Conservation (phyloP, 2,329 filamentous ascomycete genomes). For the Ophiosphaerella herpotricha region DNA sequence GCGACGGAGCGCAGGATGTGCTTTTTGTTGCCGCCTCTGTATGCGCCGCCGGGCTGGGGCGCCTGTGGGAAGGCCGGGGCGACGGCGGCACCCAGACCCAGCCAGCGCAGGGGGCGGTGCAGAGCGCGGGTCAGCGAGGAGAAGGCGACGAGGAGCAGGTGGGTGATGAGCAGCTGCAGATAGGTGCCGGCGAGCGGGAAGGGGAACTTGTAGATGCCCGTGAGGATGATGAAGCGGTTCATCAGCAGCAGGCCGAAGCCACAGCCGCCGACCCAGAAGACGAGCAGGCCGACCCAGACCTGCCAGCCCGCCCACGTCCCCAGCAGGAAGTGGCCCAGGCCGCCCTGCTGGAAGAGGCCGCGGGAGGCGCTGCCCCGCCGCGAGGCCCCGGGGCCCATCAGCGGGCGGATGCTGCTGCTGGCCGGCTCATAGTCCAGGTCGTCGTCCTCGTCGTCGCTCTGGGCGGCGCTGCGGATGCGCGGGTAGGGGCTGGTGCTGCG, state of each 20-base stretch:
- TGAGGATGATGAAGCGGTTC: constrained; percentile 58
- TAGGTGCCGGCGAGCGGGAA: constrained; percentile 59
- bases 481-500: constrained; percentile 52
- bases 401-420: constrained; percentile 45
- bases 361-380: constrained; percentile 22
- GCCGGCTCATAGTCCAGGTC: constrained; percentile 47
- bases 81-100: constrained; percentile 52
- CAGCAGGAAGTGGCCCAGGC: constrained; percentile 56
- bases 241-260: constrained; percentile 55
- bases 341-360: constrained; percentile 47
- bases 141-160: constrained; percentile 53
- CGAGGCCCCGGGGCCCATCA: constrained; percentile 41
- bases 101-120: constrained; percentile 46
- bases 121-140: constrained; percentile 56
- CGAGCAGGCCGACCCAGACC: constrained; percentile 53
- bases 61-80: constrained; percentile 48
- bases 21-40: constrained; percentile 30
- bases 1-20: constrained; percentile 30
- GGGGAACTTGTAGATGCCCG: constrained; percentile 56
- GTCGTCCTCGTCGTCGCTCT: constrained; percentile 56
- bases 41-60: constrained; percentile 37
- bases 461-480: constrained; percentile 48
- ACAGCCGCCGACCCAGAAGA: constrained; percentile 55
- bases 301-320: constrained; percentile 55
- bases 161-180: constrained; percentile 56